Conservation (phyloP, 2,329 filamentous ascomycete genomes). For the Hymenoscyphus repandus region DNA sequence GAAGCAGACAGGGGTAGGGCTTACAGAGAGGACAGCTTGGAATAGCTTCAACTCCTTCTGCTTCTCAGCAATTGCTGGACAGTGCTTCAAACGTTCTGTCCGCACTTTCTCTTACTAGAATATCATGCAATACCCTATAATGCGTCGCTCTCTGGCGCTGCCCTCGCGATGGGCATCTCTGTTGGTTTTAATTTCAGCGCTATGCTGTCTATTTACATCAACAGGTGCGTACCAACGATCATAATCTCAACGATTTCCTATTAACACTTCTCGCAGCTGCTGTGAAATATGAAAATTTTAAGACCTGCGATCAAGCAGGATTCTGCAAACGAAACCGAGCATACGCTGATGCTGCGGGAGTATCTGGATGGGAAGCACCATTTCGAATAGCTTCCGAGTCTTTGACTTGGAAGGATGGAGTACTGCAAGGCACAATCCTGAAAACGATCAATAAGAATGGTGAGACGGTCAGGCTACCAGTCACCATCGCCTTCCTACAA, state of each 20-base stretch:
- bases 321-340: constrained; percentile 95
- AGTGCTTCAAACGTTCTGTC: constrained; percentile 4
- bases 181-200: constrained; percentile 51
- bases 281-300: constrained; percentile 97
- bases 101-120: not conserved
- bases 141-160: constrained; percentile 33
- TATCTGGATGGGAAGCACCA: constrained; percentile 69
- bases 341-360: constrained; percentile 70
- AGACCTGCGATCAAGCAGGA: constrained; percentile 90
- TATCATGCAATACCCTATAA: constrained; percentile 4
- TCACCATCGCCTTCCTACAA: constrained; percentile 83
- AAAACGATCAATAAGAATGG: constrained; percentile 66
- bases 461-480: constrained; percentile 71
- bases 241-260: not conserved
- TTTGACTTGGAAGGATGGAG: constrained; percentile 70
- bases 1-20: not conserved
- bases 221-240: constrained; percentile 48
- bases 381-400: constrained; percentile 72
- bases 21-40: constrained; percentile 16
- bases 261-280: constrained; percentile 46
- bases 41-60: constrained; percentile 9
- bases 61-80: constrained; percentile 14
- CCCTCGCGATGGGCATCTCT: constrained; percentile 61
- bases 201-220: constrained; percentile 58
- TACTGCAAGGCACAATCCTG: constrained; percentile 73